phyloP scores from a whole-genome alignment of 345 rosid species.

The Bruguiera parviflora region DNA sequence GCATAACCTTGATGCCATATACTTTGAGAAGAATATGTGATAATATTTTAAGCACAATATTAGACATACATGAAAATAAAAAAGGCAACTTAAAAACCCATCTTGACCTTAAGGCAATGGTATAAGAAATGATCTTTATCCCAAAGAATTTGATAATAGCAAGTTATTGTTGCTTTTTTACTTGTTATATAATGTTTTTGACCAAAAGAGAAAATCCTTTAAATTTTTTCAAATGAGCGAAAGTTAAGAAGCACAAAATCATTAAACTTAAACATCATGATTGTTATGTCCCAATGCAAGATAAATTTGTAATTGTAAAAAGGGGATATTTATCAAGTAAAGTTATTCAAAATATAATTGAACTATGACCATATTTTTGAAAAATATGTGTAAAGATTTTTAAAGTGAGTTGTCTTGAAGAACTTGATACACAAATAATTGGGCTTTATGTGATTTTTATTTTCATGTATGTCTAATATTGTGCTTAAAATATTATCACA shows the following conservation, averaged over 20 bases:
- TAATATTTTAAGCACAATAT: neutral
- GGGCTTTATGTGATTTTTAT: too few relatives aligned
- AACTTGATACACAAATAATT: neutral
- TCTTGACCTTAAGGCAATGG: neutral
- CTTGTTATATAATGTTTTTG: neutral
- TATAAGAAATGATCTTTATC: too few relatives aligned
- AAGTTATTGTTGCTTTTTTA: too few relatives aligned
- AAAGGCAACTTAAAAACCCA: conserved; percentile 4
- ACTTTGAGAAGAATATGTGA: conserved; percentile 18
- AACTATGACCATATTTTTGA: neutral
- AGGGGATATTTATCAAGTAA: too few relatives aligned
- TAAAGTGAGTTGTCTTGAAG: neutral
- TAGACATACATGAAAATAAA: neutral
- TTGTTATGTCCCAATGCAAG: neutral
- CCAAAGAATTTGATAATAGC: too few relatives aligned
- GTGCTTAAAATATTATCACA: conserved; percentile 11
- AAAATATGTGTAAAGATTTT: neutral
- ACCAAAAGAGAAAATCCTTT: neutral
- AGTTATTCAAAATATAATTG: too few relatives aligned
- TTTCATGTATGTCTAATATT: neutral
- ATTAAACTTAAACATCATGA: conserved; percentile 3
- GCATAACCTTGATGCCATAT: too few relatives aligned
- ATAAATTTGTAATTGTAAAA: too few relatives aligned
- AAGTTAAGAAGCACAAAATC: neutral
- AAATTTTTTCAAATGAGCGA: neutral